Percentiles rank a stretch among this genome's conserved stretches.
phyloP scores from a whole-genome alignment of 2,329 filamentous ascomycete genomes.

The Tolypocladium guangdongense region DNA sequence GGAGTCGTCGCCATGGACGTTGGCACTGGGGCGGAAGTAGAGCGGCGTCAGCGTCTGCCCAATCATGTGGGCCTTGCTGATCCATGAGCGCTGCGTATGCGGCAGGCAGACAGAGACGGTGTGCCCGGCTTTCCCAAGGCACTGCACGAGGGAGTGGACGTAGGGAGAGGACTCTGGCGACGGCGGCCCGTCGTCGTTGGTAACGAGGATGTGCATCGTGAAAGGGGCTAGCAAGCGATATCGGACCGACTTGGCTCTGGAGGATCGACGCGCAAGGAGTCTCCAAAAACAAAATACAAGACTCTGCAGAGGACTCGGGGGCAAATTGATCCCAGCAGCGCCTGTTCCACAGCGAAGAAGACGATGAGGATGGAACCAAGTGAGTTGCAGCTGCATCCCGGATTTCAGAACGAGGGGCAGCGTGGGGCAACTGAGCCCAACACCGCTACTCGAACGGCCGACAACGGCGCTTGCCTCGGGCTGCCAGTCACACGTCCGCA shows the following conservation, averaged over 20 bases:
- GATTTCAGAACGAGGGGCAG: neutral
- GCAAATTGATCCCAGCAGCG: neutral
- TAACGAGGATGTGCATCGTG: conserved; percentile 53
- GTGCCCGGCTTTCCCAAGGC: conserved; percentile 66
- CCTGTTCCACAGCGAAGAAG: neutral
- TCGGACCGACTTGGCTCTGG: neutral
- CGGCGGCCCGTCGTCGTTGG: conserved; percentile 75
- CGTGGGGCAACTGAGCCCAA: neutral
- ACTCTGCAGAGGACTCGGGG: neutral
- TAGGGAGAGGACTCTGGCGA: conserved; percentile 71
- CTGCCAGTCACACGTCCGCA: neutral
- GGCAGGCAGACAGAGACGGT: conserved; percentile 86
- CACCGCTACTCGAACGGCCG: neutral
- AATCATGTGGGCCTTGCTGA: conserved; percentile 95
- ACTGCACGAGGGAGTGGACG: conserved; percentile 61
- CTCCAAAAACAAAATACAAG: neutral
- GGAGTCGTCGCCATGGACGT: conserved; percentile 27
- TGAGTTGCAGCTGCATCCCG: neutral
- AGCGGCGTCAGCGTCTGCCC: conserved; percentile 74
- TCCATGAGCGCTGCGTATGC: conserved; percentile 90
- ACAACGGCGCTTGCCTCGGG: neutral
- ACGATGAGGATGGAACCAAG: neutral
- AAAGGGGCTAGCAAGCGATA: neutral
- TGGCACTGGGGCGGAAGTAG: conserved; percentile 60
- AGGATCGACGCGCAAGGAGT: too few species aligned